Conservation (phyloP, 106 monocot species). For the Dendrobium officinale region DNA sequence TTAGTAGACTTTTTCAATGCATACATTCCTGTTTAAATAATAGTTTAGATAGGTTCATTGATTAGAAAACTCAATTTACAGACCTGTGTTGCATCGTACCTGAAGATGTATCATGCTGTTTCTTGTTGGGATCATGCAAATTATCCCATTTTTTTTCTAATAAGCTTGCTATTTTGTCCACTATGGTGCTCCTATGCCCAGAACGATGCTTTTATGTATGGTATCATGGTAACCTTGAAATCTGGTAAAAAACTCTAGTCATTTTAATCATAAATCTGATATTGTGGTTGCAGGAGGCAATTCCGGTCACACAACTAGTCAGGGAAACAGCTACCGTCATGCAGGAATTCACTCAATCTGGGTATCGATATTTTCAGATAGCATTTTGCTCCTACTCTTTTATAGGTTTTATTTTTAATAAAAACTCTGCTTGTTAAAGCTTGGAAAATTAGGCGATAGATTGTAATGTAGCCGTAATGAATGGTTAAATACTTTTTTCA, state of each 20-base stretch:
- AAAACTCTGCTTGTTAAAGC: neutral
- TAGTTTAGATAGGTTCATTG: neutral
- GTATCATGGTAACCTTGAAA: neutral
- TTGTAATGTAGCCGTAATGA: neutral
- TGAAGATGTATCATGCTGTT: too few species aligned
- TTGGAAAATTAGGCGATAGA: neutral
- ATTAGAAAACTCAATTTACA: neutral
- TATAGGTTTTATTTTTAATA: neutral
- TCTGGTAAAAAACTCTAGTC: neutral
- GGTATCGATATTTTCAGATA: neutral
- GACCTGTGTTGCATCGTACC: too few species aligned
- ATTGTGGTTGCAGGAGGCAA: conserved; percentile 59
- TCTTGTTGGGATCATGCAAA: too few species aligned
- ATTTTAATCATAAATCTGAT: neutral
- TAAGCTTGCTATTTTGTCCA: neutral
- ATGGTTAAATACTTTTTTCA: neutral
- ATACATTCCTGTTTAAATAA: neutral
- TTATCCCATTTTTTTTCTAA: neutral
- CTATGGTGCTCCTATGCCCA: neutral
- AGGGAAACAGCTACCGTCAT: conserved; percentile 97
- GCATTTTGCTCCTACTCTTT: neutral
- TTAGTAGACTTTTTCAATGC: neutral
- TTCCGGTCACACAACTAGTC: conserved; percentile 96
- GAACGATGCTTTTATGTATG: neutral
- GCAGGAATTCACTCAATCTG: conserved; percentile 98